A percentile compares a stretch with the other conserved stretches of the same genome.
phyloP scores from a whole-genome alignment of 768 basidiomycete species.

The Paxillus involutus region DNA sequence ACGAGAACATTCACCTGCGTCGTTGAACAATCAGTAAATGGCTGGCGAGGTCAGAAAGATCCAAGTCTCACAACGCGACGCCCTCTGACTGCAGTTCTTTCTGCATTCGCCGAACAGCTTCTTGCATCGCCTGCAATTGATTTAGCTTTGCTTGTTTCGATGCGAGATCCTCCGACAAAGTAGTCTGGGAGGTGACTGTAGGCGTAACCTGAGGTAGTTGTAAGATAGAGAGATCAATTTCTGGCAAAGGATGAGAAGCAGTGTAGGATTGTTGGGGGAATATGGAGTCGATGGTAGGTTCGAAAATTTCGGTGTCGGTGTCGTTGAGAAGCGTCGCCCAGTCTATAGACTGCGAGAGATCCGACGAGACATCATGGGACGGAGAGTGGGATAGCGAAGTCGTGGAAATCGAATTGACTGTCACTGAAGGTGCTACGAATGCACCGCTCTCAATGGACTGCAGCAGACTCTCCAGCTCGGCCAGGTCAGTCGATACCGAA shows the following conservation, averaged over 20 bases:
- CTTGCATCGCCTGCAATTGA: conserved; percentile 31
- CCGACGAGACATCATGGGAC: neutral
- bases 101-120: conserved; percentile 33
- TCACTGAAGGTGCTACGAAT: no score
- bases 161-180: neutral
- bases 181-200: neutral
- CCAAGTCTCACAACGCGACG: conserved; percentile 9
- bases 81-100: conserved; percentile 29
- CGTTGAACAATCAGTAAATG: neutral
- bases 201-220: conserved; percentile 17
- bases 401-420: no score
- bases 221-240: conserved; percentile 26
- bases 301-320: neutral
- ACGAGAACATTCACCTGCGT: conserved; percentile 4
- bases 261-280: neutral
- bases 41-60: neutral
- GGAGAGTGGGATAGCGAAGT: no score
- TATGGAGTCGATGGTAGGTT: neutral
- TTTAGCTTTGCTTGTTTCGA: conserved; percentile 16
- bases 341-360: conserved; percentile 7
- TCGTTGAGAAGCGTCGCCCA: conserved; percentile 19
- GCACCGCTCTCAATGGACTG: no score
- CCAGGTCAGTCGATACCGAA: no score
- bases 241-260: conserved; percentile 9
- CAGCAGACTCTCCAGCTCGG: no score